Base-by-base conservation (phyloP, 768 basidiomycete genomes). In the Porphyrellus cyaneotinctus region DNA sequence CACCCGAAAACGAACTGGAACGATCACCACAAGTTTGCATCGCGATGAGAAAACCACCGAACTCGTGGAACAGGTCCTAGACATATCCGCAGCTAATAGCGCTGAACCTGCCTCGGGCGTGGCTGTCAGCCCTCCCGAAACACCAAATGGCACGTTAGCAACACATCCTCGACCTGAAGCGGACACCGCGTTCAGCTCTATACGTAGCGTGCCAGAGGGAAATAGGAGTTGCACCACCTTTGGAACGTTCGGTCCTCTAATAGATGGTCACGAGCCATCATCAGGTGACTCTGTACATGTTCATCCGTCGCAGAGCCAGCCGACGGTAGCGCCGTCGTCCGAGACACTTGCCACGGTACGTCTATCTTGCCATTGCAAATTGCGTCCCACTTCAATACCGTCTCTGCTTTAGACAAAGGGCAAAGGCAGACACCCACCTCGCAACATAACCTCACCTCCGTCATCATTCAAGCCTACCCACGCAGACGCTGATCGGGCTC, bases 1-100 rank as follows among this genome's bases (percentile, higher is more conserved):
- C 54, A 78, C 75, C 39, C 73, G 80, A 62, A 71, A 77, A 56
- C 79, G 83, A 68, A 81, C 80, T 47, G 74, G 66, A 63, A 81
- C 83, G 22, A 68, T 78, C 49, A 78, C 76, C 64, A 69, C 42
- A 51, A 56, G 48, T 58, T 68, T 56, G 54, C 53, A 42, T 53
- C 49, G 38, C 53, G 68, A 71, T 48, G 61, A 60, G 22, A 35
- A 44, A 32, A 15, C 20, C 22, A 22, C 48, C 6, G 57, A 47
- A 10, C 56, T 53, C 37, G 56, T 39, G 20, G 62, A 65, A 33
- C 51, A 56, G 37, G 64, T 69, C 12, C 20, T 69, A 26, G 68
- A 69, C 50, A 69, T 69, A 52, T 69, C 65, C 42, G 50, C 53
- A 9, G 58, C 64, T 2, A 57, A 71, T 42, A 66, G 32, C 45